These are phyloP conservation scores for Scheffersomyces segobiensis DNA, from an alignment of 1,139 yeast species.

Conservation along the genomic window DNA sequence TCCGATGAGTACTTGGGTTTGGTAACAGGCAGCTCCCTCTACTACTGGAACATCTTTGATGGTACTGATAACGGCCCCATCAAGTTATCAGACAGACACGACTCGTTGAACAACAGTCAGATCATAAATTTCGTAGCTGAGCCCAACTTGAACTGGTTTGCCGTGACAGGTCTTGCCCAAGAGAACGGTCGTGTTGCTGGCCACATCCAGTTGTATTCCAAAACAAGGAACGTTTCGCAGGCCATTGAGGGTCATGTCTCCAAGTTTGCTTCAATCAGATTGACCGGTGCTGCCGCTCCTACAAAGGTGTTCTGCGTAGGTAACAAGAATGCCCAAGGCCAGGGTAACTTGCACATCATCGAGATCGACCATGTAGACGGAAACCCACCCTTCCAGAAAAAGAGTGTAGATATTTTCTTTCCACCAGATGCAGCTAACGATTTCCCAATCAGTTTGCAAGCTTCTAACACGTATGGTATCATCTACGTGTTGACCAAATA, in stretches of 20 bases:
- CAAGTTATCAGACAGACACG: conserved; percentile 81
- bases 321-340: conserved; percentile 82
- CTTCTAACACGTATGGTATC: conserved; percentile 83
- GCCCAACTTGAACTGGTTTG: conserved; percentile 85
- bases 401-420: conserved; percentile 89
- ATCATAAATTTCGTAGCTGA: conserved; percentile 90
- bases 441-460: conserved; percentile 93
- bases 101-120: conserved; percentile 76
- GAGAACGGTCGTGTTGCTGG: conserved; percentile 96
- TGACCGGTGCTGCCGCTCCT: conserved; percentile 73
- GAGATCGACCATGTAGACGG: conserved; percentile 94
- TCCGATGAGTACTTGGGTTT: conserved; percentile 73
- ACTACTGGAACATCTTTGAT: conserved; percentile 82
- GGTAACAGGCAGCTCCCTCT: conserved; percentile 75
- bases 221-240: conserved; percentile 88
- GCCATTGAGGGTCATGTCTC: conserved; percentile 98
- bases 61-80: conserved; percentile 77
- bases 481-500: conserved; percentile 89
- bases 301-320: conserved; percentile 90
- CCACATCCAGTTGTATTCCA: conserved; percentile 89
- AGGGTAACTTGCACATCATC: conserved; percentile 86
- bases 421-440: conserved; percentile 97
- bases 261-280: conserved; percentile 72
- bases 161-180: conserved; percentile 92
- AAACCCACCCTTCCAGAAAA: conserved; percentile 85